These are phyloP conservation scores for Fusarium phyllophilum DNA, from an alignment of 2,329 filamentous ascomycete genomes.

Conservation along the genomic window DNA sequence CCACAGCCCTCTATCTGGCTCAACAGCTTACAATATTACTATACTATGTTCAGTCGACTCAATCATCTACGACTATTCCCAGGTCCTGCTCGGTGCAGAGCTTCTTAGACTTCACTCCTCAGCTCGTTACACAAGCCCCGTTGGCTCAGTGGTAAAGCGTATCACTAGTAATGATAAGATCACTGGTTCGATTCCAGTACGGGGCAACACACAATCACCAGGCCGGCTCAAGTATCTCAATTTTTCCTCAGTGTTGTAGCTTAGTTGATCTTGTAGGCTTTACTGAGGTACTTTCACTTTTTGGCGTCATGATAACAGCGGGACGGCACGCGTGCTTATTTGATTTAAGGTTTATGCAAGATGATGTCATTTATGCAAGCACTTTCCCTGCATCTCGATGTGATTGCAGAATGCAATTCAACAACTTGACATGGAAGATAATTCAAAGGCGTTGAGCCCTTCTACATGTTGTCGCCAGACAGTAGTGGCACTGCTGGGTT, in stretches of 20 bases:
- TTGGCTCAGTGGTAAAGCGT: slow-evolving; percentile 37
- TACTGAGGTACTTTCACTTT: not conserved
- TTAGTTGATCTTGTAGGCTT: not conserved
- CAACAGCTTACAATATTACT: not conserved
- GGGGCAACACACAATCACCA: not conserved
- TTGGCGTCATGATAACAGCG: not conserved
- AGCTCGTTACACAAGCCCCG: not conserved
- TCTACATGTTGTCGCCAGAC: fast-evolving
- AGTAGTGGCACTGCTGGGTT: fast-evolving
- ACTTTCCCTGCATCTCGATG: not conserved
- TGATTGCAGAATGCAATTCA: not conserved
- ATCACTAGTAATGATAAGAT: slow-evolving; percentile 40
- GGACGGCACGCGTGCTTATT: slow-evolving; percentile 9
- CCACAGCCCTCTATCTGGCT: not conserved
- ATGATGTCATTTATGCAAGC: not conserved
- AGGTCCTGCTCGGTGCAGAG: fast-evolving
- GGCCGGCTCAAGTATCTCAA: too few relatives aligned
- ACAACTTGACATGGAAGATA: fast-evolving
- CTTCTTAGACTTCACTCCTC: not conserved
- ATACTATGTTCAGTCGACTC: too few relatives aligned
- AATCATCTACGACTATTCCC: not conserved
- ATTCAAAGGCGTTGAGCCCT: not conserved
- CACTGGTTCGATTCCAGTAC: slow-evolving; percentile 34
- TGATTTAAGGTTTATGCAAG: slow-evolving; percentile 9
- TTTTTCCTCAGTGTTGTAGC: not conserved